These are phyloP conservation scores for Fusarium floridanum DNA, from an alignment of 2,329 filamentous ascomycete genomes.

Conservation along the genomic window DNA sequence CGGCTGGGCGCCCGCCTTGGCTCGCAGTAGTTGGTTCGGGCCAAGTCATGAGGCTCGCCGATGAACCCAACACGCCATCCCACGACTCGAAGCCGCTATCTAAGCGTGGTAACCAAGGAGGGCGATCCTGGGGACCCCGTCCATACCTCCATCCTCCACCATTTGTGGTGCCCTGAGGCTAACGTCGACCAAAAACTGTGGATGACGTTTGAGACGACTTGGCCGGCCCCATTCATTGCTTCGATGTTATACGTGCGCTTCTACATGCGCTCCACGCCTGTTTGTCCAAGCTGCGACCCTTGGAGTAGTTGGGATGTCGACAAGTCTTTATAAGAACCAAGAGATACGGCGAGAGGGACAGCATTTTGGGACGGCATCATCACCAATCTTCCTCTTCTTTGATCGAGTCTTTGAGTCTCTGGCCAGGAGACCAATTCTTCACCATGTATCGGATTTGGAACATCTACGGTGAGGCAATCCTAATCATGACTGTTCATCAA, in stretches of 20 bases:
- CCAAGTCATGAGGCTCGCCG: constrained; percentile 13
- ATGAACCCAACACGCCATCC: constrained; percentile 23
- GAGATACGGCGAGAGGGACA: neutral
- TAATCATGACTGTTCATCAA: neutral
- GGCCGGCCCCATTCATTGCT: constrained; percentile 33
- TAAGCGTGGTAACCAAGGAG: constrained; percentile 12
- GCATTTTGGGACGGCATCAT: neutral
- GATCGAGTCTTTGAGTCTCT: constrained; percentile 2
- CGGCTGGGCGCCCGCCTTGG: constrained; percentile 1
- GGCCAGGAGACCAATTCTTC: constrained; percentile 3
- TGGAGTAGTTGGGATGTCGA: constrained; percentile 11
- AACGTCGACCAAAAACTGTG: constrained; percentile 10
- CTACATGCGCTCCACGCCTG: constrained; percentile 38
- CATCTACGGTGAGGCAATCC: constrained; percentile 50
- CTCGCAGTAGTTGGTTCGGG: constrained; percentile 1
- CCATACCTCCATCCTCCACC: constrained; percentile 18
- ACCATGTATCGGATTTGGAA: constrained; percentile 54
- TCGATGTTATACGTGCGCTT: constrained; percentile 45
- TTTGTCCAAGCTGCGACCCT: constrained; percentile 8
- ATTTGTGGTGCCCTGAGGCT: constrained; percentile 7
- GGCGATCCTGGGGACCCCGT: constrained; percentile 42
- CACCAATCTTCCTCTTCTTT: constrained; percentile 12
- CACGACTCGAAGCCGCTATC: constrained; percentile 7
- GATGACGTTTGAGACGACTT: constrained; percentile 37
- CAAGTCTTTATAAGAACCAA: constrained; percentile 37